A percentile compares a stretch with the other conserved stretches of the same genome.
Conservation (phyloP, 78 protist genomes). For the Dictyostelium purpureum region DNA sequence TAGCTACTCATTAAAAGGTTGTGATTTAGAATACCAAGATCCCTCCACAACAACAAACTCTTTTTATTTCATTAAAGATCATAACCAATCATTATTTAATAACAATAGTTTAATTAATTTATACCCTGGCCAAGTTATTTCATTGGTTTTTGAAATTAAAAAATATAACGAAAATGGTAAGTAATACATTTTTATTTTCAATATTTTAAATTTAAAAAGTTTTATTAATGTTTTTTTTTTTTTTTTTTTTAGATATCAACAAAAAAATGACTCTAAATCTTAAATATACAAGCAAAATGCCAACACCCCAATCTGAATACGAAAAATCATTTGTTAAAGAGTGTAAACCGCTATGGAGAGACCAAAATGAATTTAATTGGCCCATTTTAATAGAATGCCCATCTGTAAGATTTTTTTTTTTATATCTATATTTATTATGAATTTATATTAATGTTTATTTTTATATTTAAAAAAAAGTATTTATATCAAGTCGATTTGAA, state of each 20-base stretch:
- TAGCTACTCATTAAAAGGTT: conserved; percentile 25
- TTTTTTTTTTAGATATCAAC: neutral
- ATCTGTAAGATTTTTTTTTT: neutral
- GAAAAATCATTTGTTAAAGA: conserved; percentile 12
- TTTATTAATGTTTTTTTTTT: neutral
- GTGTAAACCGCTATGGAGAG: conserved; percentile 72
- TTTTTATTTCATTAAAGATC: conserved; percentile 55
- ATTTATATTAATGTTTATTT: too few species aligned
- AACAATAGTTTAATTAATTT: too few species aligned
- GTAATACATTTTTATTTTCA: too few species aligned
- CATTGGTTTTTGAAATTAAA: conserved; percentile 56
- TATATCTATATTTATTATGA: neutral
- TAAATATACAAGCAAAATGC: conserved; percentile 53
- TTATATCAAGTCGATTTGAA: conserved; percentile 22
- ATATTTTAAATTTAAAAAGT: neutral
- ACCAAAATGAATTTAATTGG: conserved; percentile 16
- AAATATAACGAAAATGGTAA: conserved; percentile 22
- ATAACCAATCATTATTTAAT: conserved; percentile 22
- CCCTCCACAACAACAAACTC: neutral
- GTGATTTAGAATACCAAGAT: conserved; percentile 26
- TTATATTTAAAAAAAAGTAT: neutral
- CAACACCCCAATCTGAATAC: neutral
- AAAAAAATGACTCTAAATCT: neutral
- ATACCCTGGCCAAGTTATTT: conserved; percentile 58
- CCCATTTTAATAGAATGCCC: conserved; percentile 48